Evolutionary conservation across 768 basidiomycete genomes (phyloP).

Genomic region (Pholiota conissans): DNA sequence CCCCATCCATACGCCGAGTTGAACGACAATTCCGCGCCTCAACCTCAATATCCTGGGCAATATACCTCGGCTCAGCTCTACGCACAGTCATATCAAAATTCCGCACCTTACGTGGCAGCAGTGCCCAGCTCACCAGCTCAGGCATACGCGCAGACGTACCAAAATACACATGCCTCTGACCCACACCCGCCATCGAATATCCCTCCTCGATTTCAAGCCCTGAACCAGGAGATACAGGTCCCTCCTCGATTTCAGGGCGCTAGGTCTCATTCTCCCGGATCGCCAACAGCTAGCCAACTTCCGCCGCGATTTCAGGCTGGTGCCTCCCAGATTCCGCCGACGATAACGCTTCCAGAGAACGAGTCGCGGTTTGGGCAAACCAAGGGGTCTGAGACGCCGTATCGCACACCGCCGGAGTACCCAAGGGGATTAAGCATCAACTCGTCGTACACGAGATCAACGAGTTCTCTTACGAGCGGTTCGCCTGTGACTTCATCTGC

Average conservation of each 20-base stretch:
- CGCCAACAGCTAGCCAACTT: slow-evolving; percentile 11
- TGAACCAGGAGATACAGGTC: slow-evolving; percentile 20
- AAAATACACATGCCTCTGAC: slow-evolving; percentile 13
- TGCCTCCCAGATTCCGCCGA: slow-evolving; percentile 25
- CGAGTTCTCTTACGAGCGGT: background rate
- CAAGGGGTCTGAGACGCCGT: slow-evolving; percentile 24
- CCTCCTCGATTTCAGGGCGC: slow-evolving; percentile 26
- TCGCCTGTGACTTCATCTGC: slow-evolving; percentile 14
- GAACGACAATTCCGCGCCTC: slow-evolving; percentile 17
- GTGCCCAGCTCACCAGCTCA: slow-evolving; percentile 15
- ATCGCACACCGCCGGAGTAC: slow-evolving; percentile 50
- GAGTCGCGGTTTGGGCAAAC: slow-evolving; percentile 6
- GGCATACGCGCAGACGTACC: slow-evolving; percentile 21
- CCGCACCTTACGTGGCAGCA: slow-evolving; percentile 8
- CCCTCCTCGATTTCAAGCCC: slow-evolving; percentile 26
- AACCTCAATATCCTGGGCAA: slow-evolving; percentile 15
- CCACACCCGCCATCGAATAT: slow-evolving; percentile 13
- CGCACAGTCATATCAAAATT: slow-evolving; percentile 16
- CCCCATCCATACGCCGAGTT: slow-evolving; percentile 38
- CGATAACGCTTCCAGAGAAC: slow-evolving; percentile 13
- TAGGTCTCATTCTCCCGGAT: slow-evolving; percentile 13
- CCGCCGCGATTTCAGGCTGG: slow-evolving; percentile 26
- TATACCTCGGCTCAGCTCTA: slow-evolving; percentile 19
- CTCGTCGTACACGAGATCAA: slow-evolving; percentile 1
- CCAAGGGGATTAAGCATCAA: slow-evolving; percentile 23